These are phyloP conservation scores for Paspalum vaginatum DNA, from an alignment of 176 grass and related monocot genomes.

Conservation along the genomic window DNA sequence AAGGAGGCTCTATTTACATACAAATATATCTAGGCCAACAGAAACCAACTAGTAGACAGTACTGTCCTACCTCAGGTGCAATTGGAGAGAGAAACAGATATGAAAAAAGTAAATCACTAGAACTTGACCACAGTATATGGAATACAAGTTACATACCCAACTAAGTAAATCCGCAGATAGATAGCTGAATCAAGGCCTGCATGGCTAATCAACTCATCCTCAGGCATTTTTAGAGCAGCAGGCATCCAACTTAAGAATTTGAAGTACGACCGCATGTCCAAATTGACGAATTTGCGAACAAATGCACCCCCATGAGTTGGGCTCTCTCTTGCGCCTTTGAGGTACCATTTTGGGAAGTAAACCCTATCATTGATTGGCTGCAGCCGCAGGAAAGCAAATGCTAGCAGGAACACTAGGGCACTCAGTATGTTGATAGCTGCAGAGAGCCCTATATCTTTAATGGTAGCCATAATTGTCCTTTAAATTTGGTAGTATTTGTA, in stretches of 20 bases:
- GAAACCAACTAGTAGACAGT: slow-evolving; percentile 8
- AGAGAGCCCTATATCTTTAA: slow-evolving; percentile 80
- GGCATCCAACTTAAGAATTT: slow-evolving; percentile 95
- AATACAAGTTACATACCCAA: slow-evolving; percentile 59
- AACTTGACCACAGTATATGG: slow-evolving; percentile 17
- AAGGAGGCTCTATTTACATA: neutral
- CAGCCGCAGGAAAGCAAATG: slow-evolving; percentile 88
- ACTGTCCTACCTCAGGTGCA: slow-evolving; percentile 20
- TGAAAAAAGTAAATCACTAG: slow-evolving; percentile 14
- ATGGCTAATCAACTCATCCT: slow-evolving; percentile 95
- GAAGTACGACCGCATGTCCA: slow-evolving; percentile 87
- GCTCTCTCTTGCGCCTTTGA: slow-evolving; percentile 91
- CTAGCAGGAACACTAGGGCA: slow-evolving; percentile 70
- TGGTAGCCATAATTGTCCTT: slow-evolving; percentile 64
- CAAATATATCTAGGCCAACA: neutral
- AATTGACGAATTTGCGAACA: slow-evolving; percentile 90
- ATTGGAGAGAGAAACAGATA: slow-evolving; percentile 24
- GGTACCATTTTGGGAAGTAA: slow-evolving; percentile 99
- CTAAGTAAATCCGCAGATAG: slow-evolving; percentile 94
- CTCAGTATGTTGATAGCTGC: slow-evolving; percentile 87
- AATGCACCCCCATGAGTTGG: slow-evolving; percentile 66
- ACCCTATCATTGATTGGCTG: slow-evolving; percentile 99
- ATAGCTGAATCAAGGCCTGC: slow-evolving; percentile 96
- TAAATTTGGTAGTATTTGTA: slow-evolving; percentile 29
- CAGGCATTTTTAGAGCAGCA: slow-evolving; percentile 94